phyloP scores from a whole-genome alignment of 768 basidiomycete genomes.

The Suillus subalutaceus region DNA sequence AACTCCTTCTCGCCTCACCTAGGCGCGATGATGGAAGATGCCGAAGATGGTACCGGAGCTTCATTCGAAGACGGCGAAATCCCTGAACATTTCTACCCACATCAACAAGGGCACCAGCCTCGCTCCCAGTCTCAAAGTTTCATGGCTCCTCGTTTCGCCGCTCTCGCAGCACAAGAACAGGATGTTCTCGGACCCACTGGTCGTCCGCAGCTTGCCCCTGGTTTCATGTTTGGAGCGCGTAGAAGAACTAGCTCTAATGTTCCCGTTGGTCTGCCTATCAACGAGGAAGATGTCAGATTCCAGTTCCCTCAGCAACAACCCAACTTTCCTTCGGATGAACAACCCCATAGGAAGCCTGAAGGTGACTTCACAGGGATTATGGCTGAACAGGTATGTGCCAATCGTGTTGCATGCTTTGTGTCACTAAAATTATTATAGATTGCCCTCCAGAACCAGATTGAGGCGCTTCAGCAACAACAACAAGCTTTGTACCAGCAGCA shows the following conservation, averaged over 20 bases:
- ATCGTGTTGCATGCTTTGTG: conserved; percentile 10
- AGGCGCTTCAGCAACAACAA: conserved; percentile 88
- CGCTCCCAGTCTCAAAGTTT: conserved; percentile 84
- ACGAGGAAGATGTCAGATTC: conserved; percentile 80
- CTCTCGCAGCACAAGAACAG: conserved; percentile 68
- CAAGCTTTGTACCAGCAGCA: conserved; percentile 90
- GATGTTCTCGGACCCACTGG: conserved; percentile 72
- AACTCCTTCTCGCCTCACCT: conserved; percentile 79
- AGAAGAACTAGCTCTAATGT: conserved; percentile 52
- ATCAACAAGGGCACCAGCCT: conserved; percentile 58
- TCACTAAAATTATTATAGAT: conserved; percentile 51
- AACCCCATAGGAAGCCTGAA: conserved; percentile 58
- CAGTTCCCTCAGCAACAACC: conserved; percentile 78
- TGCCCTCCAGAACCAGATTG: conserved; percentile 88
- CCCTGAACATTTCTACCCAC: conserved; percentile 53
- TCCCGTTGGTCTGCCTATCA: conserved; percentile 72
- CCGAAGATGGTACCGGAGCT: conserved; percentile 57
- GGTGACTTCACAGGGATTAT: conserved; percentile 86
- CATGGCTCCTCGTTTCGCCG: conserved; percentile 87
- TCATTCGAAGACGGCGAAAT: conserved; percentile 83
- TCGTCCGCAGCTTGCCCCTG: conserved; percentile 88
- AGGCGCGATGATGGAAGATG: conserved; percentile 83
- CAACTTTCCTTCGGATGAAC: conserved; percentile 37
- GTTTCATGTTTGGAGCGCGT: conserved; percentile 85
- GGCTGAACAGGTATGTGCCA: conserved; percentile 82